Evolutionary conservation across 345 rosid species (phyloP).

Genomic region (Acer negundo): DNA sequence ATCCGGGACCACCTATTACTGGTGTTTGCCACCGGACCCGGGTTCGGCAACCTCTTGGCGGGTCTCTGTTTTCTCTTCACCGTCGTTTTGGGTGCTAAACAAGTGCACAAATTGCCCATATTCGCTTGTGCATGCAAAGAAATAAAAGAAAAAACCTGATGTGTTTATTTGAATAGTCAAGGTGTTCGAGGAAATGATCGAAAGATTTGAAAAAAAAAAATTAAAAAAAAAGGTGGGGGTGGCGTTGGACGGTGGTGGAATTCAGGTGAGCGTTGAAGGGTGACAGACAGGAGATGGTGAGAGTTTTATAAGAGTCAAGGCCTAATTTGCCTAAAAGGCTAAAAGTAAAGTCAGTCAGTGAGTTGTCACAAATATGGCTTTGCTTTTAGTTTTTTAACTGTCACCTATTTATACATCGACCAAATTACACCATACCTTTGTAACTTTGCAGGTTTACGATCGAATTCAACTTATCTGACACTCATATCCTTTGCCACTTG

Average conservation of each 20-base stretch:
- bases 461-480: too few relatives aligned
- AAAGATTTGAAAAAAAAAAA: conserved; percentile 2
- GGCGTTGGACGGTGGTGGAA: conserved; percentile 12
- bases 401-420: too few relatives aligned
- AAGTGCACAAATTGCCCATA: conserved; percentile 73
- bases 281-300: neutral
- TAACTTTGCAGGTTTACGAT: too few relatives aligned
- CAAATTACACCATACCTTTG: too few relatives aligned
- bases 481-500: too few relatives aligned
- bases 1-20: conserved; percentile 55
- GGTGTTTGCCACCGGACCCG: conserved; percentile 27
- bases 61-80: conserved; percentile 51
- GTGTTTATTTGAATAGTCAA: neutral
- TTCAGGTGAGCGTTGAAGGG: conserved; percentile 18
- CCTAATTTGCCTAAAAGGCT: too few relatives aligned
- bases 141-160: neutral
- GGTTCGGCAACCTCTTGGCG: conserved; percentile 38
- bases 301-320: neutral
- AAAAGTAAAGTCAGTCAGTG: too few relatives aligned
- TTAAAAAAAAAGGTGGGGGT: neutral
- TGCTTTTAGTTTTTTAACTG: too few relatives aligned
- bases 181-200: conserved; percentile 1
- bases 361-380: too few relatives aligned
- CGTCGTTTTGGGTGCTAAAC: conserved; percentile 48
- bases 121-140: conserved; percentile 14